Evolutionary conservation across 805 yeast genomes (phyloP).

Genomic region (Spathaspora sp.): DNA sequence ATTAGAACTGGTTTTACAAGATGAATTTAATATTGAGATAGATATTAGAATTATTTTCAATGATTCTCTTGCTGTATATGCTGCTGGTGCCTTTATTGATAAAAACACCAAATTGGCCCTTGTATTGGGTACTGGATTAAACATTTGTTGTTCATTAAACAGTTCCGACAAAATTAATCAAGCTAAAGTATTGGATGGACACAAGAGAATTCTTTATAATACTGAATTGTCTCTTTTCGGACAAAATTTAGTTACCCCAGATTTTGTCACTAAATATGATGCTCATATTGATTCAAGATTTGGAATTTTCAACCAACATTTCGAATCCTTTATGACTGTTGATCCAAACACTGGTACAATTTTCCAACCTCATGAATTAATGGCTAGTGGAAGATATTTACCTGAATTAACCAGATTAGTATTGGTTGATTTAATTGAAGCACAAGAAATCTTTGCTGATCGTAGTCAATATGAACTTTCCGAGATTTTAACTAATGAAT

Average conservation of each 20-base stretch:
- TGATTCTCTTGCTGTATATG: conserved; percentile 63
- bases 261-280: conserved; percentile 37
- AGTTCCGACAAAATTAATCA: conserved; percentile 12
- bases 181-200: conserved; percentile 9
- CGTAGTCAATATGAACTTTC: conserved; percentile 11
- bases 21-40: conserved; percentile 21
- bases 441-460: conserved; percentile 22
- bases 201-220: conserved; percentile 34
- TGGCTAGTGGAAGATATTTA: conserved; percentile 54
- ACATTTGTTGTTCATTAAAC: conserved; percentile 44
- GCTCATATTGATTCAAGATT: conserved; percentile 29
- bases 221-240: conserved; percentile 59
- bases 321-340: conserved; percentile 27
- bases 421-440: conserved; percentile 29
- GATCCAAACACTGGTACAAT: conserved; percentile 19
- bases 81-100: conserved; percentile 46
- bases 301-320: conserved; percentile 3
- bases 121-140: conserved; percentile 69
- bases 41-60: conserved; percentile 49
- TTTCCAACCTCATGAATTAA: conserved; percentile 55
- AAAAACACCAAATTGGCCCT: conserved; percentile 43
- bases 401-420: conserved; percentile 50
- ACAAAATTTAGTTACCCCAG: conserved; percentile 20
- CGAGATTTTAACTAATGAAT: conserved; percentile 10
- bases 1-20: conserved; percentile 30